phyloP scores from a whole-genome alignment of 2,329 filamentous ascomycete species.

The Fusarium nelsonii region DNA sequence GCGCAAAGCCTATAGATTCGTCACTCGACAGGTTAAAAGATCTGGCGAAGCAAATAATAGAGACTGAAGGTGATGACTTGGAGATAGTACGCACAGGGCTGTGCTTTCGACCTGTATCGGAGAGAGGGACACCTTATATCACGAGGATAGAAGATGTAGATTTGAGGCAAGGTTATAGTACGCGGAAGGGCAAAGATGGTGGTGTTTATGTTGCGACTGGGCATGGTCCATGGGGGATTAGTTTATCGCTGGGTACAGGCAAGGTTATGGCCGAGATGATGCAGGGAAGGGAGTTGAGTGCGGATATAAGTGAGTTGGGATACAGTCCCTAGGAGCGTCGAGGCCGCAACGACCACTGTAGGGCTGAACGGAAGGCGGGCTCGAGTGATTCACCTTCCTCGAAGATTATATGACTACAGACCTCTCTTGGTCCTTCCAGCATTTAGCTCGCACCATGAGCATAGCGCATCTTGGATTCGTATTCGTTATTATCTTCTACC shows the following conservation, averaged over 20 bases:
- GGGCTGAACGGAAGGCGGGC: too few species aligned
- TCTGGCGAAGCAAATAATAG: slow-evolving; percentile 63
- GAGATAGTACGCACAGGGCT: slow-evolving; percentile 73
- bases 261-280: slow-evolving; percentile 78
- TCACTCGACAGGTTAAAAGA: slow-evolving; percentile 63
- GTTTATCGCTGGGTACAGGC: slow-evolving; percentile 74
- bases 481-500: too few species aligned
- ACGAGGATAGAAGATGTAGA: slow-evolving; percentile 66
- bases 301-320: slow-evolving; percentile 61
- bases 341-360: too few species aligned
- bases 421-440: too few species aligned
- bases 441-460: too few species aligned
- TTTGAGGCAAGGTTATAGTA: slow-evolving; percentile 64
- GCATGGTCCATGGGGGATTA: slow-evolving; percentile 83
- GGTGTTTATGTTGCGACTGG: slow-evolving; percentile 79
- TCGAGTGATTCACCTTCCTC: too few species aligned
- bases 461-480: too few species aligned
- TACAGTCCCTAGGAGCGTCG: slow-evolving; percentile 12
- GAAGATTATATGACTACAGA: too few species aligned
- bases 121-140: slow-evolving; percentile 73
- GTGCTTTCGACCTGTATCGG: slow-evolving; percentile 79
- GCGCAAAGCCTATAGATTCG: slow-evolving; percentile 28
- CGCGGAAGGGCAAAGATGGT: slow-evolving; percentile 58
- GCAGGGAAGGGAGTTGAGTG: slow-evolving; percentile 67
- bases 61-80: slow-evolving; percentile 60